These are phyloP conservation scores for Cymbopogon citratus DNA, from an alignment of 176 grass and related monocot species.

Conservation along the genomic window DNA sequence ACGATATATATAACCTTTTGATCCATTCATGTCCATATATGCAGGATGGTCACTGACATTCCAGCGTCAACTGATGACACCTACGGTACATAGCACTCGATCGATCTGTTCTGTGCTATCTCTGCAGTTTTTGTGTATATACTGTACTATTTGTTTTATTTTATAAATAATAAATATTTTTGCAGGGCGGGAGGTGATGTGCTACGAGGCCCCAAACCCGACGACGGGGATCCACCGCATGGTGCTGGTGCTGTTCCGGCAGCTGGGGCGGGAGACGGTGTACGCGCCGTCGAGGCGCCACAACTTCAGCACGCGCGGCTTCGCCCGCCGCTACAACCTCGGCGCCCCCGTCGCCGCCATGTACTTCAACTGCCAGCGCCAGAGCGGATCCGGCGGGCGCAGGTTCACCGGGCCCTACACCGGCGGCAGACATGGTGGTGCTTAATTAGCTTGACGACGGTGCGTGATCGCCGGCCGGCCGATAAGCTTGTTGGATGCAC, in stretches of 20 bases:
- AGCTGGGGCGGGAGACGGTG: conserved; percentile 59
- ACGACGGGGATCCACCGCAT: conserved; percentile 71
- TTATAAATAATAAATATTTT: too few relatives aligned
- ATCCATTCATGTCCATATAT: conserved; percentile 20
- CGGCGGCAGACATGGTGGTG: not conserved
- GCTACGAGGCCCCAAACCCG: conserved; percentile 61
- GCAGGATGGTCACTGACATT: conserved; percentile 92
- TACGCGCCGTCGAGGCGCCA: conserved; percentile 51
- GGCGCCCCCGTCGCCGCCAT: conserved; percentile 51
- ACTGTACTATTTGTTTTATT: too few relatives aligned
- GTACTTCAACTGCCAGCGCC: conserved; percentile 84
- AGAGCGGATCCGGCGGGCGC: conserved; percentile 61
- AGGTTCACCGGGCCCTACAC: conserved; percentile 48
- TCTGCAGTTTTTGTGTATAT: too few relatives aligned
- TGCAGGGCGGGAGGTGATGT: conserved; percentile 45
- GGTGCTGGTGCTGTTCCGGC: conserved; percentile 66
- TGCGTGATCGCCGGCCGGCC: not conserved
- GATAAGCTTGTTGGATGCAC: too few relatives aligned
- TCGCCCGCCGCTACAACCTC: conserved; percentile 56
- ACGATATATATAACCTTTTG: not conserved
- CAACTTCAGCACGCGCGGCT: conserved; percentile 64
- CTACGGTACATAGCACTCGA: too few relatives aligned
- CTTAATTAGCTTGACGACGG: not conserved
- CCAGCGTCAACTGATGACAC: conserved; percentile 65
- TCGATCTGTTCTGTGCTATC: too few relatives aligned